Conservation (phyloP, 768 basidiomycete genomes). For the Agrocybe praecox region DNA sequence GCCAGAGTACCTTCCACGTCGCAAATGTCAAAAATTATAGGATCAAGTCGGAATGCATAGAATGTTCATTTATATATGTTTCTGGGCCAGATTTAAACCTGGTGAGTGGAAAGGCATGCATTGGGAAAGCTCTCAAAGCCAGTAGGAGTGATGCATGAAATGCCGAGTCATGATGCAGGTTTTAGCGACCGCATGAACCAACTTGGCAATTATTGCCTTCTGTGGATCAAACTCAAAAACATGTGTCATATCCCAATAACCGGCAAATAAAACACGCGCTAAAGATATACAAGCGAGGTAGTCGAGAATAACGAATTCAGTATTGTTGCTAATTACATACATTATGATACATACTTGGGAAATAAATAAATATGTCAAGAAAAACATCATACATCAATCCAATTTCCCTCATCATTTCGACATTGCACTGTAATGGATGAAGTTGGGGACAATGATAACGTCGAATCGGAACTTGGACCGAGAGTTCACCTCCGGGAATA, state of each 20-base stretch:
- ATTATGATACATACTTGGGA: too few relatives aligned
- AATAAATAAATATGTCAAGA: too few relatives aligned
- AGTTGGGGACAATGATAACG: neutral
- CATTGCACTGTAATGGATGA: neutral
- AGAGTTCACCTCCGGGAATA: slow-evolving; percentile 2
- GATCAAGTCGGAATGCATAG: neutral
- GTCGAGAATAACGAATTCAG: too few relatives aligned
- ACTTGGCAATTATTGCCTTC: neutral
- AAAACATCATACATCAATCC: neutral
- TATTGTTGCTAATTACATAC: too few relatives aligned
- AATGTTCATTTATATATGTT: too few relatives aligned
- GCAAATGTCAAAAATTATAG: neutral
- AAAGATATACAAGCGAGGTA: neutral
- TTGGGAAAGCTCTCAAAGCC: too few relatives aligned
- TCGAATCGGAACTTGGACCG: neutral
- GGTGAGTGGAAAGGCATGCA: too few relatives aligned
- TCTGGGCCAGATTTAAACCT: too few relatives aligned
- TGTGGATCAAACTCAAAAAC: neutral
- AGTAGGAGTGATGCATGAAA: too few relatives aligned
- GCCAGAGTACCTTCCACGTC: neutral
- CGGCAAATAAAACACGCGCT: neutral
- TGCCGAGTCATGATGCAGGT: neutral
- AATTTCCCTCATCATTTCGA: neutral
- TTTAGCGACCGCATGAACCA: neutral
- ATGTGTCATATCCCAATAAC: neutral